phyloP scores from a whole-genome alignment of 371 early-diverging fungal genomes.

The Mycotypha africana region DNA sequence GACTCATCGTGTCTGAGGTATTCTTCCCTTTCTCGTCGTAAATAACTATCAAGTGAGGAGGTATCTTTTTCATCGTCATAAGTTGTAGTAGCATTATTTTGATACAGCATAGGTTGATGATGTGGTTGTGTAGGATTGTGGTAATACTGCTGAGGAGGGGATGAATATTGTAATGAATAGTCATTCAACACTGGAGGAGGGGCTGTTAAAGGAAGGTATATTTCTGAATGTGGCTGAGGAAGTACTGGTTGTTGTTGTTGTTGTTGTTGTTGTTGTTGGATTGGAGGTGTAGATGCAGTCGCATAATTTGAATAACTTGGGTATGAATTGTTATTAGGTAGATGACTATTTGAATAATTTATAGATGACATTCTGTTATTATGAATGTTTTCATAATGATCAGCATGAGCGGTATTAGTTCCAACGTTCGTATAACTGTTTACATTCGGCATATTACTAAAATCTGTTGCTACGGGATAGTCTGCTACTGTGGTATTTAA shows the following conservation, averaged over 20 bases:
- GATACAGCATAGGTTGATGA: too few species aligned
- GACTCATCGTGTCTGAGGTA: conserved; percentile 7
- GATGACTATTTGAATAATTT: too few species aligned
- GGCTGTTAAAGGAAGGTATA: neutral
- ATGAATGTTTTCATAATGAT: too few species aligned
- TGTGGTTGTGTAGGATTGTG: neutral
- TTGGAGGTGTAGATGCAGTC: neutral
- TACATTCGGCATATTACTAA: too few species aligned
- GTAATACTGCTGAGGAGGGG: neutral
- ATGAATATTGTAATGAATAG: neutral
- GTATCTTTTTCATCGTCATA: neutral
- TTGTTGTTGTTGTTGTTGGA: neutral
- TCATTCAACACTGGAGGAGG: neutral
- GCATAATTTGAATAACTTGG: neutral
- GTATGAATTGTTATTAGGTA: too few species aligned
- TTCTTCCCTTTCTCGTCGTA: conserved; percentile 15
- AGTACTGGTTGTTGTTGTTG: neutral
- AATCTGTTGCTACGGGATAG: neutral
- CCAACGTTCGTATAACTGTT: too few species aligned
- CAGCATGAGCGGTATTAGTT: too few species aligned
- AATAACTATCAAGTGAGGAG: conserved; percentile 6
- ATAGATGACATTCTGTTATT: too few species aligned
- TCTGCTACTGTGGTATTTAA: too few species aligned
- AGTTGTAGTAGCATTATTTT: too few species aligned
- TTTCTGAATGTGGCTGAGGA: neutral